Evolutionary conservation across 441 rosid species (phyloP), one percentile per base, ranked within the genome.

Genomic region (Gossypium schwendimanii): DNA sequence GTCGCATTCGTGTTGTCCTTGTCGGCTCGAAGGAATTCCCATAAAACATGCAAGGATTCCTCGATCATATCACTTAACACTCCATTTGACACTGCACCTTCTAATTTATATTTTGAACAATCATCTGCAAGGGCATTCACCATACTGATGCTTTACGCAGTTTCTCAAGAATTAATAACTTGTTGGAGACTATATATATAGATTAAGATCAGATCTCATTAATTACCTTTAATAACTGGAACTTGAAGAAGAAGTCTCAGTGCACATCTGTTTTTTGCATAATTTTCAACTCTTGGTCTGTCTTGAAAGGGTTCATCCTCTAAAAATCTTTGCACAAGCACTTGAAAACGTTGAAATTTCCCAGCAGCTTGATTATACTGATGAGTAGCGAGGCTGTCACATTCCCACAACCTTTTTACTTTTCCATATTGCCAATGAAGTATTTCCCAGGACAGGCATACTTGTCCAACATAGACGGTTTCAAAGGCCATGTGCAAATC

Each of bases 361-460:
- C 83, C 87, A 0, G 93, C 92, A 17, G 87, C 91, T 77, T 84
- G 85, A 74, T 87, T 89, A 73, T 84, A 93, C 23, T 64, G 87
- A 70, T 54, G 78, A 44, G n/a, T 15, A 36, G 73, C 75, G 26
- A 33, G 67, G 4, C 66, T 8, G 76, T 80, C 85, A 12, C 49
- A 74, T 53, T 80, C 78, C 45, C 66, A 79, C 84, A 87, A 68
- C 24, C 88, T 89, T 54, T 69, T 76, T 12, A 80, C 73, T 78
- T 91, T 93, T 4, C 71, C 45, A 73, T 82, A 89, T 72, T 91
- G 94, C 98, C 95, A 93, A 66, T 69, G 84, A 54, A 93, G 87
- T 17, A 91, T 84, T 78, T 91, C 98, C 97, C 98, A 93, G 6
- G 93, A 91, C 45, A 91, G 89, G 74, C 98, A 91, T 62, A 85